phyloP scores from a whole-genome alignment of 495 filamentous ascomycete species.

The Cercophora samala region DNA sequence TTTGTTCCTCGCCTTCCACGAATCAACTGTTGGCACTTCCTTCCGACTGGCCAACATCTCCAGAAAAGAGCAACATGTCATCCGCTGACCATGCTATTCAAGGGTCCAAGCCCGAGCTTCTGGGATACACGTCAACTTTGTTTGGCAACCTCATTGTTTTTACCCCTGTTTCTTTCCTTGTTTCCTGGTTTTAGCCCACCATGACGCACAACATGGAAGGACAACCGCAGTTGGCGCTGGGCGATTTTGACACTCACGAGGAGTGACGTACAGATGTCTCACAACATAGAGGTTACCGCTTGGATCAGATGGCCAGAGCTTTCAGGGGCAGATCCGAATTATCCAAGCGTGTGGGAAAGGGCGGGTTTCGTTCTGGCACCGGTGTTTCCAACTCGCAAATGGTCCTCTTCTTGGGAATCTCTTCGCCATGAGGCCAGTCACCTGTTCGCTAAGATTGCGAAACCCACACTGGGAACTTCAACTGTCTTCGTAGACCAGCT shows the following conservation, averaged over 20 bases:
- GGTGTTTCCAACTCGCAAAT: background rate
- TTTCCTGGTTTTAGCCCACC: background rate
- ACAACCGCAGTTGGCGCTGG: background rate
- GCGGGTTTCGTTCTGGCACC: background rate
- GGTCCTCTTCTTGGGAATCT: background rate
- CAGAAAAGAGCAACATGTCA: background rate
- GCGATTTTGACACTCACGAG: background rate
- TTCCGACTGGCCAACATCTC: constrained; percentile 11
- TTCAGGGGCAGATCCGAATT: background rate
- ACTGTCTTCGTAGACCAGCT: background rate
- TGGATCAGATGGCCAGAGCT: background rate
- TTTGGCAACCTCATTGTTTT: background rate
- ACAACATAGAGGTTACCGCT: background rate
- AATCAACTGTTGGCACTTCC: background rate
- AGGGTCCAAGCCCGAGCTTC: background rate
- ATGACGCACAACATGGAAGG: background rate
- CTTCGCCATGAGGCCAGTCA: background rate
- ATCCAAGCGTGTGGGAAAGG: background rate
- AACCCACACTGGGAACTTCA: background rate
- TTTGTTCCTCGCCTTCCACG: background rate
- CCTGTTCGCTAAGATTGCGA: background rate
- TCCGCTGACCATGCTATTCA: background rate
- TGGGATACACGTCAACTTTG: background rate
- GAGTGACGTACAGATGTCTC: background rate
- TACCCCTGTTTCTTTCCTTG: background rate